Percentiles rank a stretch among this genome's conserved stretches.
These are phyloP conservation scores for Pestalotiopsis sp. DNA, from an alignment of 2,329 filamentous ascomycete genomes.

Conservation along the genomic window DNA sequence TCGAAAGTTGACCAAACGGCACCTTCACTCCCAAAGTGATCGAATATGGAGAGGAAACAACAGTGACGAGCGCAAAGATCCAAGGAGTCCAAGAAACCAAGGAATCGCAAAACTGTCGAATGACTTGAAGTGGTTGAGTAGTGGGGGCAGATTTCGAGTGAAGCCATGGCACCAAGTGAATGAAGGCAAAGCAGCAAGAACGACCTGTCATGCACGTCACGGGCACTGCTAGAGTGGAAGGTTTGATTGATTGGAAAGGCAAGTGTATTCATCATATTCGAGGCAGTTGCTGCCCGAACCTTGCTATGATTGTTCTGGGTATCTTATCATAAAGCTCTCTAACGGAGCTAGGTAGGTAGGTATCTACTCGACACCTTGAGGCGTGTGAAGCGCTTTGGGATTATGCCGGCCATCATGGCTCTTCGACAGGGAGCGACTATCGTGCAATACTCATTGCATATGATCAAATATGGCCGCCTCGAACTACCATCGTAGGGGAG, in stretches of 20 bases:
- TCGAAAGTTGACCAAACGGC: not conserved
- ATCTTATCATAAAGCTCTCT: not conserved
- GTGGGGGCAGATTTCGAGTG: not conserved
- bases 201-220: not conserved
- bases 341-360: not conserved
- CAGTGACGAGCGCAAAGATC: not conserved
- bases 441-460: not conserved
- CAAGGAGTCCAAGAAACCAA: slow-evolving; percentile 10
- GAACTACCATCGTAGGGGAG: not conserved
- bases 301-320: not conserved
- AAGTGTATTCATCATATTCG: not conserved
- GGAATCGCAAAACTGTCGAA: not conserved
- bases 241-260: not conserved
- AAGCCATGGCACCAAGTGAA: not conserved
- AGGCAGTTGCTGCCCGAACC: not conserved
- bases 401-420: not conserved
- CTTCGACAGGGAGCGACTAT: not conserved
- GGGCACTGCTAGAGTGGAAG: not conserved
- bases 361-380: not conserved
- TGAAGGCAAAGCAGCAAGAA: not conserved
- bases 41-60: not conserved
- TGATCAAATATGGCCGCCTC: not conserved
- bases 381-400: not conserved
- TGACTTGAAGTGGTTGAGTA: not conserved
- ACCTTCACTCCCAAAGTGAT: not conserved